Evolutionary conservation across 2,329 filamentous ascomycete species (phyloP).

Genomic region (Calonectria hawksworthii): DNA sequence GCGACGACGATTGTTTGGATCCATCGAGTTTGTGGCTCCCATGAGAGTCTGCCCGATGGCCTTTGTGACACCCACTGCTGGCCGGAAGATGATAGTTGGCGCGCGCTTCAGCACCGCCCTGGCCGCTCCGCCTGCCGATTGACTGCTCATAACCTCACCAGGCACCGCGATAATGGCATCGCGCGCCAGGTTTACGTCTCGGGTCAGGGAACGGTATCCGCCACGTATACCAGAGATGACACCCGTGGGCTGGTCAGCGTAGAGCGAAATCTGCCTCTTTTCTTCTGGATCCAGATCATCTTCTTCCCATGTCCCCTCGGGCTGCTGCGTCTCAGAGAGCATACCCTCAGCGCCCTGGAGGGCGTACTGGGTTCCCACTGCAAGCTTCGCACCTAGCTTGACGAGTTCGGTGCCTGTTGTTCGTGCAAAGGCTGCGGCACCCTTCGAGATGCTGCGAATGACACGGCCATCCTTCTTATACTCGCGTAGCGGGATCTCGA

Average conservation of each 20-base stretch:
- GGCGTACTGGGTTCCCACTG: conserved; percentile 94
- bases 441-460: conserved; percentile 92
- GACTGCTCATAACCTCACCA: conserved; percentile 89
- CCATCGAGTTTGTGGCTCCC: conserved; percentile 92
- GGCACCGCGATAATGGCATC: conserved; percentile 97
- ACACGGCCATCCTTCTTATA: conserved; percentile 95
- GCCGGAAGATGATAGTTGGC: conserved; percentile 93
- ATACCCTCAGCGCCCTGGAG: conserved; percentile 90
- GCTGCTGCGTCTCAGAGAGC: conserved; percentile 64
- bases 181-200: conserved; percentile 87
- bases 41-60: conserved; percentile 90
- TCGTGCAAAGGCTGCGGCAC: conserved; percentile 88
- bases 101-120: conserved; percentile 83
- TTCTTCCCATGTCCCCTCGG: conserved; percentile 66
- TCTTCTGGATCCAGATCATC: conserved; percentile 77
- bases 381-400: conserved; percentile 92
- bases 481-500: conserved; percentile 91
- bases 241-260: conserved; percentile 93
- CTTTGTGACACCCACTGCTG: conserved; percentile 90
- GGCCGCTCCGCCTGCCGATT: conserved; percentile 84
- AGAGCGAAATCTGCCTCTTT: conserved; percentile 86
- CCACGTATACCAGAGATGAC: conserved; percentile 88
- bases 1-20: conserved; percentile 83
- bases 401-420: conserved; percentile 96
- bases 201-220: conserved; percentile 84